Conservation (phyloP, 2,329 filamentous ascomycete species). For the Penicillium sp. region DNA sequence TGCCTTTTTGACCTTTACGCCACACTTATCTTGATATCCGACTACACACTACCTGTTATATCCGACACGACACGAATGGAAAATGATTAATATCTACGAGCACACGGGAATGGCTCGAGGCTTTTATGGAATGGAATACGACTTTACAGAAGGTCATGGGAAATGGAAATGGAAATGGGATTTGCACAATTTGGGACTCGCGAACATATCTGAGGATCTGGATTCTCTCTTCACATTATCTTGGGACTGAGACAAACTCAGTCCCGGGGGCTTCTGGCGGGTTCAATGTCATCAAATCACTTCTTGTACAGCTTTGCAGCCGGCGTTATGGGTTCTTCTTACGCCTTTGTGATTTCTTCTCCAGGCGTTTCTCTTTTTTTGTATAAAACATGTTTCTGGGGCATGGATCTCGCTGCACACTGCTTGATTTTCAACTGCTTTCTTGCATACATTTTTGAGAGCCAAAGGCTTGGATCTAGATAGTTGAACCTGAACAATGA, state of each 20-base stretch:
- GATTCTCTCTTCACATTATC: constrained; percentile 6
- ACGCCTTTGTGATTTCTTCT: background rate
- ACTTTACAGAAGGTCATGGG: constrained; percentile 1
- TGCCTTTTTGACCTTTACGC: constrained; percentile 1
- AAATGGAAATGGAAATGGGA: constrained; percentile 13
- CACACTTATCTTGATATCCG: background rate
- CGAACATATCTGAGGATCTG: constrained; percentile 20
- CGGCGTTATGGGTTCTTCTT: constrained; percentile 11
- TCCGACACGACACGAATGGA: constrained; percentile 22
- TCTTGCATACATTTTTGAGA: background rate
- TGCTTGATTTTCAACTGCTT: background rate
- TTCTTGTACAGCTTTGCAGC: constrained; percentile 18
- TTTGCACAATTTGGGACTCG: constrained; percentile 16
- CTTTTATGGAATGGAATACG: constrained; percentile 16
- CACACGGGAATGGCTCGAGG: constrained; percentile 14
- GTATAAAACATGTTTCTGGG: constrained; percentile 15
- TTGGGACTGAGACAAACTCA: background rate
- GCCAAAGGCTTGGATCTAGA: background rate
- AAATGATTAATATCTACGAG: constrained; percentile 27
- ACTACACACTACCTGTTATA: background rate
- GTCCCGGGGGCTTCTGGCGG: background rate
- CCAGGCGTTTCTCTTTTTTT: constrained; percentile 9
- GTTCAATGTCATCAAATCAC: constrained; percentile 5
- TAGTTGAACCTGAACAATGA: background rate
- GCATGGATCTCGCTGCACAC: background rate